These are phyloP conservation scores for Candida succiphila DNA, from an alignment of 805 yeast genomes.

Conservation along the genomic window DNA sequence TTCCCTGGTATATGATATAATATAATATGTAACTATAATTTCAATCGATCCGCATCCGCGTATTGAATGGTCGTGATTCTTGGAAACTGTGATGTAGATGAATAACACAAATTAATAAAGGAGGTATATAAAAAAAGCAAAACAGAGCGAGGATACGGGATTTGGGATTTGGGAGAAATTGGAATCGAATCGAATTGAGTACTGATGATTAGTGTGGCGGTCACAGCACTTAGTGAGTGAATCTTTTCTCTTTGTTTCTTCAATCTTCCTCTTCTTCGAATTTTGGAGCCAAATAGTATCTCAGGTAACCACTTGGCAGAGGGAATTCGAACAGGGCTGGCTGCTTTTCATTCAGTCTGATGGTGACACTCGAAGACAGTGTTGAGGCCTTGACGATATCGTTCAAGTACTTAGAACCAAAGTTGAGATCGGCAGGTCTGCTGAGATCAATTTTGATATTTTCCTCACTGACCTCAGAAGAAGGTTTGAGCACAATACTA, in stretches of 20 bases:
- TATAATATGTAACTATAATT: no score
- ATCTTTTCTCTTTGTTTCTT: no score
- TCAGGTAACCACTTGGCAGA: slow-evolving; percentile 83
- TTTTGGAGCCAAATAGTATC: slow-evolving; percentile 96
- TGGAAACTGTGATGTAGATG: no score
- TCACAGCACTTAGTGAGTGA: no score
- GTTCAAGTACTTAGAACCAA: slow-evolving; percentile 83
- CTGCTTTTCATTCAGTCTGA: slow-evolving; percentile 80
- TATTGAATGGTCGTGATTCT: no score
- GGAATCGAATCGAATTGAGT: no score
- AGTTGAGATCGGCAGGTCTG: slow-evolving; percentile 80
- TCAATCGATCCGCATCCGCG: no score
- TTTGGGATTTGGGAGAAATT: not conserved
- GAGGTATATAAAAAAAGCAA: no score
- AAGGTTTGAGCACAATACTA: slow-evolving; percentile 75
- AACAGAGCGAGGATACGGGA: no score
- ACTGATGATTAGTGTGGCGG: no score
- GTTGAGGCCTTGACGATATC: slow-evolving; percentile 90
- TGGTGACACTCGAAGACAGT: slow-evolving; percentile 65
- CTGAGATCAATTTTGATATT: slow-evolving; percentile 68
- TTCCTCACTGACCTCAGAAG: slow-evolving; percentile 68
- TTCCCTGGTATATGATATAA: no score
- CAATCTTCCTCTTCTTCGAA: slow-evolving; percentile 86
- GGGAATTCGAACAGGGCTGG: slow-evolving; percentile 93
- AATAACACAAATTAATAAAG: no score